Evolutionary conservation across 2,329 filamentous ascomycete species (phyloP).

Genomic region (Torrubiellomyces zombiae): DNA sequence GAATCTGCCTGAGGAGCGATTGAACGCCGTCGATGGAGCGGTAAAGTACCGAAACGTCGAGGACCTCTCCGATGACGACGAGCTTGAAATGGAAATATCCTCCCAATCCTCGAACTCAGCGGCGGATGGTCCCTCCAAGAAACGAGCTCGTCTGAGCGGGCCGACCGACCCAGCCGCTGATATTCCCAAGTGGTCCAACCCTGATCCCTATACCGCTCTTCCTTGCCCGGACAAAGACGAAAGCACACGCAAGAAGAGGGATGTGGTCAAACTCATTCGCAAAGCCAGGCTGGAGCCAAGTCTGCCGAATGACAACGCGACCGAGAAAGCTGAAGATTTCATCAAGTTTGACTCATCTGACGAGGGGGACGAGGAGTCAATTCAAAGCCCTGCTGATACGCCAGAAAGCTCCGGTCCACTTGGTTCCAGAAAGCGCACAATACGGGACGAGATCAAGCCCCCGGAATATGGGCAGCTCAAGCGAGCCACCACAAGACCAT

Average conservation of each 20-base stretch:
- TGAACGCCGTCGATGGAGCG: conserved; percentile 26
- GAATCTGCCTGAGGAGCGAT: conserved; percentile 25
- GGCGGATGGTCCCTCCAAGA: conserved; percentile 23
- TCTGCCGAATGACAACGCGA: conserved; percentile 31
- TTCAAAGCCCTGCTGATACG: no score
- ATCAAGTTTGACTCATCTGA: conserved; percentile 66
- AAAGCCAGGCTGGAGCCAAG: conserved; percentile 56
- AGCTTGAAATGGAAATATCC: conserved; percentile 49
- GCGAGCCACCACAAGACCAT: conserved; percentile 29
- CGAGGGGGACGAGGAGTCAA: conserved; percentile 20
- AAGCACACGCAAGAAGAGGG: conserved; percentile 55
- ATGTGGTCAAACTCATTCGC: conserved; percentile 80
- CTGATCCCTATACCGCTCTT: conserved; percentile 79
- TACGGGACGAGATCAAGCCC: conserved; percentile 49
- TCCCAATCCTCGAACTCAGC: conserved; percentile 11
- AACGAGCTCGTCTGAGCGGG: conserved; percentile 13
- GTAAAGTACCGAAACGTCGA: conserved; percentile 38
- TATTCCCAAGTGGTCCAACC: conserved; percentile 80
- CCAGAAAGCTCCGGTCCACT: conserved; percentile 26
- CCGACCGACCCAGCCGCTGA: conserved; percentile 21
- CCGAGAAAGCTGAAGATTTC: conserved; percentile 63
- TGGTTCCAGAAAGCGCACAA: conserved; percentile 58
- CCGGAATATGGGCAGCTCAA: conserved; percentile 35
- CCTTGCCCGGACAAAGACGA: conserved; percentile 72
- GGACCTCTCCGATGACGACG: conserved; percentile 45